Evolutionary conservation across 208 protist genomes (phyloP).

Genomic region (Borovskyia barvae): DNA sequence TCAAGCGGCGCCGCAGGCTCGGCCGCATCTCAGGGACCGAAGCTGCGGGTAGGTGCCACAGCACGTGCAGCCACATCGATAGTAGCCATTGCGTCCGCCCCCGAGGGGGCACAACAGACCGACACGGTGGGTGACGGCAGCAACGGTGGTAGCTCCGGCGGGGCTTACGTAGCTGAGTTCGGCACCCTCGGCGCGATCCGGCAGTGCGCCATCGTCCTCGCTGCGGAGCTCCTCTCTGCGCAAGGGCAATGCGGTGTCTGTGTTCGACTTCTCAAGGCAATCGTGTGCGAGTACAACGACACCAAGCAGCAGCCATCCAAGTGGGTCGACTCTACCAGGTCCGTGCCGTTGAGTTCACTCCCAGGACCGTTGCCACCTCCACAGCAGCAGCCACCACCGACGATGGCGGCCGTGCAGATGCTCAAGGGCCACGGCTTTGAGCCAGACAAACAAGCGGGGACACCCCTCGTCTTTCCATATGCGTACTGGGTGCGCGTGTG

Average conservation of each 20-base stretch:
- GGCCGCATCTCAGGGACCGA: neutral
- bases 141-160: neutral
- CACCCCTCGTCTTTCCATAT: constrained; percentile 7
- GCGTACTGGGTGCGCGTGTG: constrained; percentile 21
- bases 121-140: neutral
- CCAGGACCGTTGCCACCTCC: neutral
- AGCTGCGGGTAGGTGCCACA: neutral
- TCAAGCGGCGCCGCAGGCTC: neutral
- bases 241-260: constrained; percentile 24
- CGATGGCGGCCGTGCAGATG: neutral
- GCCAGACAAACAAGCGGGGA: neutral
- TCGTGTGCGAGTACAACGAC: constrained; percentile 18
- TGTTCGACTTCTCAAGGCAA: constrained; percentile 5
- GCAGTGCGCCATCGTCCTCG: constrained; percentile 15
- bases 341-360: too few species aligned
- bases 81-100: neutral
- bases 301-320: neutral
- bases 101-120: neutral
- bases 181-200: constrained; percentile 15
- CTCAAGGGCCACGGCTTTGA: constrained; percentile 3
- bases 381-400: neutral
- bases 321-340: neutral
- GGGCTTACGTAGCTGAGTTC: neutral
- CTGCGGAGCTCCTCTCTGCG: constrained; percentile 13
- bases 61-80: neutral